Conservation (phyloP, 768 basidiomycete genomes). For the Candolleomyces eurysporus region DNA sequence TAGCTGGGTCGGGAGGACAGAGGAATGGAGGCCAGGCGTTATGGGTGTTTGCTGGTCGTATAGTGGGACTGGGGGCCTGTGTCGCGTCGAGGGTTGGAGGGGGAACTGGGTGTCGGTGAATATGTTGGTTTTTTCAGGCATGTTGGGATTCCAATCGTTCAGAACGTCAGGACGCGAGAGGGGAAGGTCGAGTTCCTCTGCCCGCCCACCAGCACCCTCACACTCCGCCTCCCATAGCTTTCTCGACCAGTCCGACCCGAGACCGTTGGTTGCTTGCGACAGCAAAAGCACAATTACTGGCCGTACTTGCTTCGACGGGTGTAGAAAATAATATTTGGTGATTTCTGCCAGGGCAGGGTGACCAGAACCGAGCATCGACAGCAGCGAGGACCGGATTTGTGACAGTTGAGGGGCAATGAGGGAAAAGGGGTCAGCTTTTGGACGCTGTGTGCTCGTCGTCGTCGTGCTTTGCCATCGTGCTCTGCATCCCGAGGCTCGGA, state of each 20-base stretch:
- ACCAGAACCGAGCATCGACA: slow-evolving; percentile 76
- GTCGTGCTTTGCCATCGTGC: not conserved
- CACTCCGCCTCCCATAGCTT: slow-evolving; percentile 55
- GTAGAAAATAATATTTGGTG: slow-evolving; percentile 89
- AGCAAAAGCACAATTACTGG: slow-evolving; percentile 87
- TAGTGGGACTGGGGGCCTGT: not conserved
- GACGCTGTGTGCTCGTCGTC: not conserved
- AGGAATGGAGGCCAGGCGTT: slow-evolving; percentile 3
- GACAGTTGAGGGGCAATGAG: slow-evolving; percentile 68
- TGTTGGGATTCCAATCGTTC: slow-evolving; percentile 86
- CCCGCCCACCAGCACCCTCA: slow-evolving; percentile 46
- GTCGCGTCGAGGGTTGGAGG: slow-evolving; percentile 17
- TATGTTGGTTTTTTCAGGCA: slow-evolving; percentile 58
- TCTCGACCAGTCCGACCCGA: slow-evolving; percentile 60
- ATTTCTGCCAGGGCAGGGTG: slow-evolving; percentile 82
- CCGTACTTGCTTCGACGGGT: slow-evolving; percentile 87
- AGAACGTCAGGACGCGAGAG: slow-evolving; percentile 73
- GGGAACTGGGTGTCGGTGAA: slow-evolving; percentile 48
- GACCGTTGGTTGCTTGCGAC: slow-evolving; percentile 86
- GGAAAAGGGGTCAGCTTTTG: slow-evolving; percentile 59
- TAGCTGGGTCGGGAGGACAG: slow-evolving; percentile 69
- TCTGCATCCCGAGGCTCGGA: not conserved
- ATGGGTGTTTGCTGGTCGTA: not conserved
- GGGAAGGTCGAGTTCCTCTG: slow-evolving; percentile 66
- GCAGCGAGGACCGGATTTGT: slow-evolving; percentile 63